Evolutionary conservation across 495 filamentous ascomycete genomes (phyloP), one percentile per base, ranked within the genome.

Genomic region (Evernia prunastri): DNA sequence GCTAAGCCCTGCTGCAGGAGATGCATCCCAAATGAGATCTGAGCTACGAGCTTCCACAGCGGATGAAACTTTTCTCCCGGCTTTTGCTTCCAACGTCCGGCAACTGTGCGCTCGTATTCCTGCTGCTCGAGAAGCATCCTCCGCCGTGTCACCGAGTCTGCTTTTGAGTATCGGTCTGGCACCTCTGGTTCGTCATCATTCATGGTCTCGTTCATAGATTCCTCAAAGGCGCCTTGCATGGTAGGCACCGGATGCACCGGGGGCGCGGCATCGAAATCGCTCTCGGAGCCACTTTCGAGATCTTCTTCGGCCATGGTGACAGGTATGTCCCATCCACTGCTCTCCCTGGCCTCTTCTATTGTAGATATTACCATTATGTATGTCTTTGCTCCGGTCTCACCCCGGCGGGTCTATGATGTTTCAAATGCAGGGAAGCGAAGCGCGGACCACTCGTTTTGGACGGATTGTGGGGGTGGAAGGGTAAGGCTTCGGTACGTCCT

Each of bases 1-100:
- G 94, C 93, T 66, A 95, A 82, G 56, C 85, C 84, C 68, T 92
- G 87, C 40, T 93, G 86, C 39, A 98, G 78, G 17, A 98, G 81
- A 75, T 97, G 89, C 37, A 97, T 85, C 35, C 95, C 94, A 72
- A 97, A 98, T 0, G 88, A 87, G 69, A 97, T 92, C 71, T 98
- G 94, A 11, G 94, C 87, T 70, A 92, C 82, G 59, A 97, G 80
- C 76, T 96, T 96, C 82, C 87, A 88, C 45, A 98, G 78, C 63
- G 92, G 89, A 75, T 98, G 94, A 69, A 89, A 86, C 74, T 78
- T 81, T 69, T 85, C 83, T 29, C 81, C 83, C 1, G 85, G 78
- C 63, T 84, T 84, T 71, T 88, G 82, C 60, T 85, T 82, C 92
- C 91, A 96, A 74, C 83, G 75, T 57, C 87, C 82, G 17, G 84